Conservation (phyloP, 2,329 filamentous ascomycete species). For the Claviceps monticola region DNA sequence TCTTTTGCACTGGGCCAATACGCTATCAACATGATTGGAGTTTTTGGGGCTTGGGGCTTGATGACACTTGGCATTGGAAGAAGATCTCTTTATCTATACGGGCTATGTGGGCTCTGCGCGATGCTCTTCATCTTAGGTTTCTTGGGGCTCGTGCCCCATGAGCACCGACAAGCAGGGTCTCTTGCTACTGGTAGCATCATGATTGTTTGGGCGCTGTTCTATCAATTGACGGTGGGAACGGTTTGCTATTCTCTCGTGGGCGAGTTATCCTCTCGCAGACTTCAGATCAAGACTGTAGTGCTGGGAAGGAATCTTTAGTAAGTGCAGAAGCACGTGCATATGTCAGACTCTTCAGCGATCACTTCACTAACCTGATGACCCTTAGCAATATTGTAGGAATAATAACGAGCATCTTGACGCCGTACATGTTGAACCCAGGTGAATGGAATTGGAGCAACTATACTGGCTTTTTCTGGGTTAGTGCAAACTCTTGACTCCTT, state of each 20-base stretch:
- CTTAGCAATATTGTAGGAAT: slow-evolving; percentile 65
- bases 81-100: slow-evolving; percentile 61
- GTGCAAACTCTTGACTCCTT: slow-evolving; percentile 7
- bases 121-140: slow-evolving; percentile 81
- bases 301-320: slow-evolving; percentile 65
- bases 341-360: not conserved
- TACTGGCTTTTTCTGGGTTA: slow-evolving; percentile 73
- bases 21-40: slow-evolving; percentile 63
- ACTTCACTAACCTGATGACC: not conserved
- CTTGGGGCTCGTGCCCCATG: slow-evolving; percentile 55
- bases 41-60: slow-evolving; percentile 68
- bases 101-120: slow-evolving; percentile 54
- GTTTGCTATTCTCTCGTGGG: slow-evolving; percentile 82
- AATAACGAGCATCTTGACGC: slow-evolving; percentile 66
- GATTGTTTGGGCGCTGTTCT: slow-evolving; percentile 68
- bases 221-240: slow-evolving; percentile 78
- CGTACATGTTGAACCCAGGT: slow-evolving; percentile 82
- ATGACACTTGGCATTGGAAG: slow-evolving; percentile 66
- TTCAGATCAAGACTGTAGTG: slow-evolving; percentile 87
- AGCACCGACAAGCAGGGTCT: slow-evolving; percentile 45
- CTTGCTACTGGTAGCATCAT: slow-evolving; percentile 77
- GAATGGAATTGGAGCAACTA: slow-evolving; percentile 84
- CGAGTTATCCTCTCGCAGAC: slow-evolving; percentile 66
- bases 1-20: slow-evolving; percentile 51
- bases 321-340: slow-evolving; percentile 13